phyloP scores from a whole-genome alignment of 805 yeast genomes.

The Ogataea corticis region DNA sequence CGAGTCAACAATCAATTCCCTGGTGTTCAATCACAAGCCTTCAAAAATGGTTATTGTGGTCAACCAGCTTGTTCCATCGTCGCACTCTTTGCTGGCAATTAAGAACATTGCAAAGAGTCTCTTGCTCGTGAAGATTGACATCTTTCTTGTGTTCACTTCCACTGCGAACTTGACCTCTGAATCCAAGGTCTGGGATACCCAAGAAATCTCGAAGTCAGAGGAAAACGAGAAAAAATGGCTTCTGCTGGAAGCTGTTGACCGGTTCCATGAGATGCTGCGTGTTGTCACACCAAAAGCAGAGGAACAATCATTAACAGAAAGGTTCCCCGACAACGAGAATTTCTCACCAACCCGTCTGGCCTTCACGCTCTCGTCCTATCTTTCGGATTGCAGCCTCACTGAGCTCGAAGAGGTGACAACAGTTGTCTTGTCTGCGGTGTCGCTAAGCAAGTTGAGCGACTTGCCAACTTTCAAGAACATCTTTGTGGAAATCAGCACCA shows the following conservation, averaged over 20 bases:
- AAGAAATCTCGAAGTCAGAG: constrained; percentile 13
- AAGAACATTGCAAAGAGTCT: constrained; percentile 33
- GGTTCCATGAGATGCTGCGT: constrained; percentile 14
- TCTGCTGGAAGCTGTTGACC: constrained; percentile 17
- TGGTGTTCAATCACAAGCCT: constrained; percentile 29
- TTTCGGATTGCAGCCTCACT: background rate
- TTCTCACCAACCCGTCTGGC: background rate
- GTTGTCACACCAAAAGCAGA: constrained; percentile 15
- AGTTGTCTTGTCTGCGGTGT: constrained; percentile 28
- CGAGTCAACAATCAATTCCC: constrained; percentile 29
- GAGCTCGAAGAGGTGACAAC: constrained; percentile 21
- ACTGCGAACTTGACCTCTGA: constrained; percentile 13
- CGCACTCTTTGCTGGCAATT: constrained; percentile 24
- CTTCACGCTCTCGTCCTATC: background rate
- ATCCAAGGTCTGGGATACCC: constrained; percentile 15
- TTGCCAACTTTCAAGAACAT: constrained; percentile 24
- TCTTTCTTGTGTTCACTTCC: constrained; percentile 27
- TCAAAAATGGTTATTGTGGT: constrained; percentile 27
- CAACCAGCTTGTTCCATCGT: constrained; percentile 27
- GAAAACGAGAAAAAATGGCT: constrained; percentile 9
- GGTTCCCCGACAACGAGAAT: background rate
- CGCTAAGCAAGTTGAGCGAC: constrained; percentile 17
- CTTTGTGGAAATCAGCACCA: constrained; percentile 30
- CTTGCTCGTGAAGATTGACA: constrained; percentile 30
- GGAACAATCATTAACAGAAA: background rate